These are phyloP conservation scores for Marchantia polymorpha DNA, from an alignment of 225 moss, liverwort and hornwort genomes.

Conservation along the genomic window DNA sequence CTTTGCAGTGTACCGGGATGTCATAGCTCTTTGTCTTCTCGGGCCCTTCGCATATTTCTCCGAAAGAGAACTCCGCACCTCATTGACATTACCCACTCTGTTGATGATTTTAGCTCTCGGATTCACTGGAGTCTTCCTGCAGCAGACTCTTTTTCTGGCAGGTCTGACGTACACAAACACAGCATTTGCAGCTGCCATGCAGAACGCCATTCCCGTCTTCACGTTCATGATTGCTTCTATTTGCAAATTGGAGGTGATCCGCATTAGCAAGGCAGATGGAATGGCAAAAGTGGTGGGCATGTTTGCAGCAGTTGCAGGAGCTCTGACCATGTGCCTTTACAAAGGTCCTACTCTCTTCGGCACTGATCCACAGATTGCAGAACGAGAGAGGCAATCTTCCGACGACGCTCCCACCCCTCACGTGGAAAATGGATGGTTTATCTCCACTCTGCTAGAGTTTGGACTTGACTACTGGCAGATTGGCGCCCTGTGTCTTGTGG, in stretches of 20 bases:
- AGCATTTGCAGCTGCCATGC: slow-evolving; percentile 50
- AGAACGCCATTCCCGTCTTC: slow-evolving; percentile 54
- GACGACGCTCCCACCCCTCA: background rate
- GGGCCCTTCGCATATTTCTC: slow-evolving; percentile 36
- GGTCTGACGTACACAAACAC: slow-evolving; percentile 43
- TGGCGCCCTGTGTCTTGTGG: slow-evolving; percentile 39
- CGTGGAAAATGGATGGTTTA: slow-evolving; percentile 27
- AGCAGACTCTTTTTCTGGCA: slow-evolving; percentile 44
- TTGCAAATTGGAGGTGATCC: slow-evolving; percentile 35
- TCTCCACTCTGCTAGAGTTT: slow-evolving; percentile 11
- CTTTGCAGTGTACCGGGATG: slow-evolving; percentile 48
- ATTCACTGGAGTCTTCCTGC: slow-evolving; percentile 40
- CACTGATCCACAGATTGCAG: background rate
- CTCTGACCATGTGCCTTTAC: slow-evolving; percentile 41
- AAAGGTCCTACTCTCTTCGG: slow-evolving; percentile 34
- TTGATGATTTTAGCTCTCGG: slow-evolving; percentile 28
- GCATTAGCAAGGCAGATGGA: slow-evolving; percentile 33
- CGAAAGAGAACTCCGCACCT: slow-evolving; percentile 28
- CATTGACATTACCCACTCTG: slow-evolving; percentile 26
- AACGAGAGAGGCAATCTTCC: background rate
- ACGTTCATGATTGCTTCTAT: slow-evolving; percentile 45
- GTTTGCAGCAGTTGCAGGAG: slow-evolving; percentile 30
- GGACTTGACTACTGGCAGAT: slow-evolving; percentile 39
- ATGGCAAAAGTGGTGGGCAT: slow-evolving; percentile 44
- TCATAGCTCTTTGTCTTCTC: slow-evolving; percentile 32